A percentile compares a stretch with the other conserved stretches of the same genome.
phyloP scores from a whole-genome alignment of 2,329 filamentous ascomycete genomes.

The Sporothrix pseudoabietina region DNA sequence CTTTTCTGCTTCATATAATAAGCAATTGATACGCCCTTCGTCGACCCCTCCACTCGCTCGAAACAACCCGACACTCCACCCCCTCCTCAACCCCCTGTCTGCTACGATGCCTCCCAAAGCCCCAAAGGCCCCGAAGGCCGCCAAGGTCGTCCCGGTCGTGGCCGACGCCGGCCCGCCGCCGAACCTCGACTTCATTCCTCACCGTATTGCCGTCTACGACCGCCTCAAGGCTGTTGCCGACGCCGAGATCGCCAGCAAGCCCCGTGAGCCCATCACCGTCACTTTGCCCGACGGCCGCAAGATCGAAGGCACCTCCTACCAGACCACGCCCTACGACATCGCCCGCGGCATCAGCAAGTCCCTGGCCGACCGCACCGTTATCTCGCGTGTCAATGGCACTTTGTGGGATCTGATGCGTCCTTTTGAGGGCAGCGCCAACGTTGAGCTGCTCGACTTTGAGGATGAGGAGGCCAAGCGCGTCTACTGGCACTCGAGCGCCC shows the following conservation, averaged over 20 bases:
- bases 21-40: background rate
- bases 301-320: conserved; percentile 79
- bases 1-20: background rate
- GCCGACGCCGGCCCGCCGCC: conserved; percentile 44
- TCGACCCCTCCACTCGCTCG: background rate
- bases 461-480: conserved; percentile 79
- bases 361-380: conserved; percentile 80
- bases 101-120: conserved; percentile 25
- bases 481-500: conserved; percentile 96
- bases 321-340: conserved; percentile 83
- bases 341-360: conserved; percentile 80
- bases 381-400: conserved; percentile 79
- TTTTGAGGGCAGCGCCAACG: conserved; percentile 80
- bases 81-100: background rate
- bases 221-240: conserved; percentile 82
- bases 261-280: conserved; percentile 72
- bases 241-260: conserved; percentile 70
- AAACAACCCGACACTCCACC: background rate
- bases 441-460: conserved; percentile 82
- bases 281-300: conserved; percentile 72
- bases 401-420: conserved; percentile 94
- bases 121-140: conserved; percentile 32
- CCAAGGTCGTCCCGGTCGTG: conserved; percentile 34
- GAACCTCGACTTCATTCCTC: conserved; percentile 73
- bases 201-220: conserved; percentile 85